Conservation (phyloP, 164 flowering plant species). For the Annona cherimola region DNA sequence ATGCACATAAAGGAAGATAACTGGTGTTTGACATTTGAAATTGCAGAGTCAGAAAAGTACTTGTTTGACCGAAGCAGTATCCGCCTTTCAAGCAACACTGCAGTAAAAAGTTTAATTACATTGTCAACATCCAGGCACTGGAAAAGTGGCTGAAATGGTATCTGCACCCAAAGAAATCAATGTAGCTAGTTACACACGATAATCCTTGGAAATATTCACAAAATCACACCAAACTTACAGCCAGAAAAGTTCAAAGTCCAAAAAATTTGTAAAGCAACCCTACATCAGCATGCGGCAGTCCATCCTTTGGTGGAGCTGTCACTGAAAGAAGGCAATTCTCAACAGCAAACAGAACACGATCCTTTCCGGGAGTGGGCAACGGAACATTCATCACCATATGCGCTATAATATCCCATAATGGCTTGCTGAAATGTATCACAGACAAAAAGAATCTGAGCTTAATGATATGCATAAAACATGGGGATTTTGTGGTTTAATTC, state of each 20-base stretch:
- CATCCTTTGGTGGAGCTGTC: conserved; percentile 92
- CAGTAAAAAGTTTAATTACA: conserved; percentile 74
- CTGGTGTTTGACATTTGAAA: neutral
- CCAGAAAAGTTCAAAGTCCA: conserved; percentile 2
- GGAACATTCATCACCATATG: conserved; percentile 80
- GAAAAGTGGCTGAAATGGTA: conserved; percentile 90
- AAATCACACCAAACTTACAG: neutral
- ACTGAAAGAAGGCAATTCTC: conserved; percentile 85
- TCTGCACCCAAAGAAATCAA: conserved; percentile 42
- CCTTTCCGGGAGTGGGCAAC: conserved; percentile 90
- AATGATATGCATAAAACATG: conserved; percentile 3
- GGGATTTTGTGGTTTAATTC: neutral
- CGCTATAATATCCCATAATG: conserved; percentile 90
- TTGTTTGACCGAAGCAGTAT: conserved; percentile 85
- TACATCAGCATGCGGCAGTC: conserved; percentile 98
- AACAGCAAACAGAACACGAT: conserved; percentile 80
- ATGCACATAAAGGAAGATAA: neutral
- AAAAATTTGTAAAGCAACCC: conserved; percentile 10
- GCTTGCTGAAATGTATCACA: conserved; percentile 76
- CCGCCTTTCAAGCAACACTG: conserved; percentile 93
- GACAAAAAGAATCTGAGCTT: conserved; percentile 1
- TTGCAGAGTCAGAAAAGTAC: conserved; percentile 34
- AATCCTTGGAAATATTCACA: neutral
- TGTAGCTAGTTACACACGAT: neutral
- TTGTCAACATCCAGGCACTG: conserved; percentile 97